These are phyloP conservation scores for Danielozyma ontarioensis DNA, from an alignment of 805 yeast species.

Conservation along the genomic window DNA sequence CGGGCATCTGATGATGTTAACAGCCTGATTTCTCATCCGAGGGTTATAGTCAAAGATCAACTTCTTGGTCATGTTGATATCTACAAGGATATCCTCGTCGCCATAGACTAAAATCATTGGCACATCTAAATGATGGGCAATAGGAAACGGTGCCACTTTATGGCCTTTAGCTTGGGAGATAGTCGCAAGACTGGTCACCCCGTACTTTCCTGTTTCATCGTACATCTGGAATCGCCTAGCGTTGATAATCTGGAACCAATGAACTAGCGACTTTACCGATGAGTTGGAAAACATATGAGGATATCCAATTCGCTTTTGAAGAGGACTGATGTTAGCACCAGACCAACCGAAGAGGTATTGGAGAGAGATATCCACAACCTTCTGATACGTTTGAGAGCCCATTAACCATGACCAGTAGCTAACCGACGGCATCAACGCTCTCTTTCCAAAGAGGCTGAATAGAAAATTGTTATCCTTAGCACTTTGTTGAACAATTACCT, in stretches of 20 bases:
- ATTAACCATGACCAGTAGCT: slow-evolving; percentile 22
- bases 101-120: slow-evolving; percentile 26
- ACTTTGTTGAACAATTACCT: slow-evolving; percentile 18
- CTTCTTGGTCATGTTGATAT: slow-evolving; percentile 17
- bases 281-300: slow-evolving; percentile 27
- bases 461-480: slow-evolving; percentile 21
- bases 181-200: slow-evolving; percentile 16
- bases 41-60: slow-evolving; percentile 19
- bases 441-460: slow-evolving; percentile 19
- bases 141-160: slow-evolving; percentile 23
- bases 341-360: slow-evolving; percentile 23
- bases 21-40: slow-evolving; percentile 15
- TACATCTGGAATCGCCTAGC: slow-evolving; percentile 28
- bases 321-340: slow-evolving; percentile 14
- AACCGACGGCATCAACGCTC: slow-evolving; percentile 26
- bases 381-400: slow-evolving; percentile 17
- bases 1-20: slow-evolving; percentile 14
- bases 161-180: slow-evolving; percentile 11
- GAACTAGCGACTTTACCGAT: slow-evolving; percentile 22
- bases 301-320: slow-evolving; percentile 23
- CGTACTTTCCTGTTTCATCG: slow-evolving; percentile 22
- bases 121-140: slow-evolving; percentile 22
- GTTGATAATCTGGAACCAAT: slow-evolving; percentile 29
- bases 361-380: slow-evolving; percentile 19
- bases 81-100: slow-evolving; percentile 23